phyloP scores from a whole-genome alignment of 805 yeast genomes.

The Kodamaea sagamina region DNA sequence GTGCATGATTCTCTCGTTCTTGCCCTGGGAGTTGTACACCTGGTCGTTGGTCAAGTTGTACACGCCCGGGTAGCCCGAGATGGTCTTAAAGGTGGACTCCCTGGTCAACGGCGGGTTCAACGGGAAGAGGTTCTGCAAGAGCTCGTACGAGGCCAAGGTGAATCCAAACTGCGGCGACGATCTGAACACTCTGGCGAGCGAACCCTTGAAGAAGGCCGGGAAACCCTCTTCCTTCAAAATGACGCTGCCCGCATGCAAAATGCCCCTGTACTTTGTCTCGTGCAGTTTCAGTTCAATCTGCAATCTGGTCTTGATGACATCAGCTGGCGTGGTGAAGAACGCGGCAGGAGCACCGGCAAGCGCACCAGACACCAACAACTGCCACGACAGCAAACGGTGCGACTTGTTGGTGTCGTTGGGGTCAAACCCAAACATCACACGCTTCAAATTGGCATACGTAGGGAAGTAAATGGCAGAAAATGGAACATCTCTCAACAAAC shows the following conservation, averaged over 20 bases:
- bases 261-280: constrained; percentile 75
- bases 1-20: constrained; percentile 36
- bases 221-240: constrained; percentile 83
- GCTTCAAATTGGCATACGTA: constrained; percentile 90
- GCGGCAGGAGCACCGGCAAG: constrained; percentile 98
- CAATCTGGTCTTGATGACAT: constrained; percentile 91
- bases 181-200: constrained; percentile 89
- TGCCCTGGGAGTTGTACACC: constrained; percentile 42
- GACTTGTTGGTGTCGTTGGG: constrained; percentile 63
- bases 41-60: constrained; percentile 47
- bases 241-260: constrained; percentile 71
- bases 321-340: constrained; percentile 93
- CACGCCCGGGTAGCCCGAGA: constrained; percentile 48
- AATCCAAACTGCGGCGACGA: constrained; percentile 98
- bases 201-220: constrained; percentile 91
- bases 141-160: constrained; percentile 95
- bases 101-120: constrained; percentile 52
- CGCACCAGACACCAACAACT: constrained; percentile 84
- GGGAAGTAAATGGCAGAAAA: constrained; percentile 97
- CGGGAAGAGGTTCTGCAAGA: constrained; percentile 79
- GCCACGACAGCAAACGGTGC: constrained; percentile 72
- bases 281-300: constrained; percentile 81
- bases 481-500: constrained; percentile 92
- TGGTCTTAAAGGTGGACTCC: constrained; percentile 45
- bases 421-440: constrained; percentile 77